Base-by-base conservation (phyloP, 2,329 filamentous ascomycete genomes). In the Gaeumannomyces tritici region DNA sequence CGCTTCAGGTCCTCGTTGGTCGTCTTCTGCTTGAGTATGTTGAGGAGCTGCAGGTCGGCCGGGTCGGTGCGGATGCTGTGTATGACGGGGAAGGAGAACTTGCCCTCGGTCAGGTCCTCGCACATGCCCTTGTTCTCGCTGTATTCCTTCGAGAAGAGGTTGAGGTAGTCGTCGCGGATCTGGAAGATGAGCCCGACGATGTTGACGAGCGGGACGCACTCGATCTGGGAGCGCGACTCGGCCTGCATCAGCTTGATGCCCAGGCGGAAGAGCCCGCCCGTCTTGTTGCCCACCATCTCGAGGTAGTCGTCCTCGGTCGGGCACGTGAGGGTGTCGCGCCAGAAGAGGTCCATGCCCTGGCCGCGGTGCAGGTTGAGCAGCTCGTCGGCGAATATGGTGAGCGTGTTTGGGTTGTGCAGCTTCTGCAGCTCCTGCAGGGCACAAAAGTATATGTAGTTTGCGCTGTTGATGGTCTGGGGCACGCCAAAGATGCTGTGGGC, bases 11-110 rank as follows among this genome's bases (percentile, higher is more conserved):
- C 89, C 58, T 90, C 86, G 69, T 97, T 89, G 26, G 81, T 83
- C 1, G 93, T 92, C 76, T 92, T 93, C 75, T 97, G 93, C 75
- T 91, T 91, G 55, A 98, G 80, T 62, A 98, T 97, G 71, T 95
- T 96, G 73, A 97, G 84, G 62, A 99, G 83, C 70, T 96, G 88
- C 67, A 89, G 80, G 71, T 92, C 90, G 33, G 78, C 76, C 24
- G 85, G 90, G 71, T 92, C 84, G 64, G 88, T 79, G 64, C 90
- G 89, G 68, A 98, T 96, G 73, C 89, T 89, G 77, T 98, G 93
- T 70, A 98, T 96, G 70, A 98, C 88, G 55, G 93, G 92, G 73
- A 97, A 97, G 29, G 89, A 93, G 78, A 97, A 97, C 80, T 98
- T 98, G 66, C 93, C 93, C 77, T 98, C 95, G 1, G 92, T 97